phyloP scores from a whole-genome alignment of 1,284 basidiomycete genomes.

The Trichosporon faecale region DNA sequence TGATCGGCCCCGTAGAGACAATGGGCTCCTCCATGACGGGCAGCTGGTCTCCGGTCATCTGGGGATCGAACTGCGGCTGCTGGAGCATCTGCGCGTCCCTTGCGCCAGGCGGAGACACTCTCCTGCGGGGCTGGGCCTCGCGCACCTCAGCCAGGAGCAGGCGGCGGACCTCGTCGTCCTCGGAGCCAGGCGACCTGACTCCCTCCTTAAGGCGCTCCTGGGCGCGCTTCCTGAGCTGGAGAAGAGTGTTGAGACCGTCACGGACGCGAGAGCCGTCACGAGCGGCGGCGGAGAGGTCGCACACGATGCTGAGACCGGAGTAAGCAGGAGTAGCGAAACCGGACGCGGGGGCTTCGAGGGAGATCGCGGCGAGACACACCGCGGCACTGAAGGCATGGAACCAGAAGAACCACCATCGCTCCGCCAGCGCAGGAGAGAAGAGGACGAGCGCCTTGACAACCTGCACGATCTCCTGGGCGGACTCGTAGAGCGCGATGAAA shows the following conservation, averaged over 20 bases:
- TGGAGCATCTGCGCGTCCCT: not conserved
- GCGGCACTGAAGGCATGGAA: conserved; percentile 50
- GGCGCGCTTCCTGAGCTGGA: conserved; percentile 42
- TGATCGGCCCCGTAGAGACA: conserved; percentile 13
- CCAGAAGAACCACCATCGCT: conserved; percentile 51
- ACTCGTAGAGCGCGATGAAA: conserved; percentile 47
- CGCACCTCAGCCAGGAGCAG: conserved; percentile 14
- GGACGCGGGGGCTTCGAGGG: conserved; percentile 46
- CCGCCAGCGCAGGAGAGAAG: conserved; percentile 48
- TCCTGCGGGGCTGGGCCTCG: not conserved
- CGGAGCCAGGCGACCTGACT: not conserved
- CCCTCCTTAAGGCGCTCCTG: conserved; percentile 31
- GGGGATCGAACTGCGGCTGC: not conserved
- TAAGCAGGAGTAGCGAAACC: conserved; percentile 48
- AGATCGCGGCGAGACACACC: conserved; percentile 47
- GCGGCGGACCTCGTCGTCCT: conserved; percentile 19
- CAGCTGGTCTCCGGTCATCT: not conserved
- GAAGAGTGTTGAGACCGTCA: conserved; percentile 43
- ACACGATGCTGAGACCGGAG: conserved; percentile 44
- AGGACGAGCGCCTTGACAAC: conserved; percentile 48
- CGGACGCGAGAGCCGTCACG: conserved; percentile 47
- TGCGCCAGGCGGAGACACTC: not conserved
- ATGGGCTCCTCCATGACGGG: not conserved
- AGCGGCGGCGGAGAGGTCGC: conserved; percentile 46
- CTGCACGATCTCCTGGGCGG: conserved; percentile 48